Evolutionary conservation across 345 rosid species (phyloP).

Genomic region (Mallotus nudiflorus): DNA sequence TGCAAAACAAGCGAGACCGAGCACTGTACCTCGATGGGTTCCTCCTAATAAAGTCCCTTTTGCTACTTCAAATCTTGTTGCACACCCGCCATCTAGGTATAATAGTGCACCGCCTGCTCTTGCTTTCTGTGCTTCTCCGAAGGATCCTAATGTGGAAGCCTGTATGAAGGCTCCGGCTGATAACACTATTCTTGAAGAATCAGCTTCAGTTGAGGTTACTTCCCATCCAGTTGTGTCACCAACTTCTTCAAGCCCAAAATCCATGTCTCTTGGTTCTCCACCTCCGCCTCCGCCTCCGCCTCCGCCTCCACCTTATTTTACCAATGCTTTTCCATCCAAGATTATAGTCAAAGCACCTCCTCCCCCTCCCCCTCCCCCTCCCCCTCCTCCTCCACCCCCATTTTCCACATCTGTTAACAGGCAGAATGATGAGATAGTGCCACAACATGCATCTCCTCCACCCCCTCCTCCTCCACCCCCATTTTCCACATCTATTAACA

Average conservation of each 20-base stretch:
- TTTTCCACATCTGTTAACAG: slow-evolving; percentile 25
- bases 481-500: slow-evolving; percentile 23
- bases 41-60: slow-evolving; percentile 83
- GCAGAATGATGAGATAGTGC: slow-evolving; percentile 29
- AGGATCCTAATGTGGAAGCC: slow-evolving; percentile 46
- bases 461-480: slow-evolving; percentile 54
- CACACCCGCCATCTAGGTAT: slow-evolving; percentile 73
- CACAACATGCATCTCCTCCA: slow-evolving; percentile 25
- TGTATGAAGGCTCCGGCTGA: slow-evolving; percentile 37
- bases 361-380: slow-evolving; percentile 18
- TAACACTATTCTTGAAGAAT: slow-evolving; percentile 23
- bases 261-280: slow-evolving; percentile 30
- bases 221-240: slow-evolving; percentile 39
- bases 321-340: background rate
- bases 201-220: slow-evolving; percentile 40
- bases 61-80: slow-evolving; percentile 73
- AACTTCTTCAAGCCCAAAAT: slow-evolving; percentile 31
- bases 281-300: slow-evolving; percentile 14
- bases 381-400: slow-evolving; percentile 33
- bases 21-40: slow-evolving; percentile 73
- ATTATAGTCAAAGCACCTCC: background rate
- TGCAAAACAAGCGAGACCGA: slow-evolving; percentile 76
- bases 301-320: slow-evolving; percentile 20
- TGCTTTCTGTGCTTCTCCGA: slow-evolving; percentile 43
- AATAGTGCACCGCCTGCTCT: slow-evolving; percentile 82